Evolutionary conservation across 2,329 filamentous ascomycete genomes (phyloP).

Genomic region (Leptographium wingfieldii): DNA sequence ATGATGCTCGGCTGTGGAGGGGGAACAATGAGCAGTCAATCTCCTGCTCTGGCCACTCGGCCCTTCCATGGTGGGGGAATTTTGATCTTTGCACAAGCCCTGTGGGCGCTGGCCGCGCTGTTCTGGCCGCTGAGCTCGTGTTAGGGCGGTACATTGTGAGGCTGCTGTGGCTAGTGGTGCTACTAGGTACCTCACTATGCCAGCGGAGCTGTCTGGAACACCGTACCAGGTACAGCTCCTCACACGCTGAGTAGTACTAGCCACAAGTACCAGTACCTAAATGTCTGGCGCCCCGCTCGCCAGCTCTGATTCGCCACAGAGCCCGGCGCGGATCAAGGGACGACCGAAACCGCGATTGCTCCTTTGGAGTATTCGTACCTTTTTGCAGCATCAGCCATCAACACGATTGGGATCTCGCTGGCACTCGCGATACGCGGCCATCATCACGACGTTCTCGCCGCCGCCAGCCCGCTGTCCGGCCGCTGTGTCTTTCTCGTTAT

Average conservation of each 20-base stretch:
- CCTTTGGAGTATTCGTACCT: constrained; percentile 4
- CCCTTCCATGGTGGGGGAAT: neutral
- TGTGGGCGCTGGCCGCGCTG: neutral
- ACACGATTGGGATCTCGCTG: neutral
- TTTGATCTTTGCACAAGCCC: neutral
- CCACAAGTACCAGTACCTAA: constrained; percentile 1
- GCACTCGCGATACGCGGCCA: neutral
- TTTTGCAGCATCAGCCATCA: neutral
- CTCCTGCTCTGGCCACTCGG: neutral
- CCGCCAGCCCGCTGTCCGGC: no score
- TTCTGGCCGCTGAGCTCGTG: no score
- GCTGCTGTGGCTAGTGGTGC: no score
- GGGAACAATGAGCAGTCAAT: neutral
- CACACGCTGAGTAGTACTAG: no score
- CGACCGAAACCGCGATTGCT: constrained; percentile 9
- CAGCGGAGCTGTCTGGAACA: no score
- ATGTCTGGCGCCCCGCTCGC: neutral
- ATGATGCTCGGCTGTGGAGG: neutral
- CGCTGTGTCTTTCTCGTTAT: no score
- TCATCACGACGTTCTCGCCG: neutral
- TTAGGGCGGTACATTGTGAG: no score
- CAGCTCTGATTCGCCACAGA: constrained; percentile 16
- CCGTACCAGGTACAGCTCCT: no score
- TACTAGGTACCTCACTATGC: no score
- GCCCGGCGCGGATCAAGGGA: constrained; percentile 1